Base-by-base conservation (phyloP, 2,329 filamentous ascomycete genomes). In the Magnaporthiopsis incrustans region DNA sequence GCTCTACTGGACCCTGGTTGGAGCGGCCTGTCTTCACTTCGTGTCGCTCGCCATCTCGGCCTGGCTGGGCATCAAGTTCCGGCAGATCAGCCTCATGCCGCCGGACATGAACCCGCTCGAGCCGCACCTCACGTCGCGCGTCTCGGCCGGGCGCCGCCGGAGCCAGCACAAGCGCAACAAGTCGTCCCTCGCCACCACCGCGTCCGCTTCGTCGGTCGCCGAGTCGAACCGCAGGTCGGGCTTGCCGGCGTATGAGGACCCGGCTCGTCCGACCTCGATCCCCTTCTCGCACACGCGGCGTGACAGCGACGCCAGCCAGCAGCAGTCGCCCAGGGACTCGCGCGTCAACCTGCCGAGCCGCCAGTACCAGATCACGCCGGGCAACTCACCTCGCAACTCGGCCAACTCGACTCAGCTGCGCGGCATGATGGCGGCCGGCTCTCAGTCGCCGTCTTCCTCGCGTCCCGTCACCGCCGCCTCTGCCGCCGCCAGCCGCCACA, bases 41-140 rank as follows among this genome's bases (percentile, higher is more conserved):
- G 67, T 91, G 12, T 91, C 91, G 1, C 75, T 95, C 1, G 75
- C 80, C 25, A 78, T 96, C 50, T 91, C 91, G 6, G 73, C 91
- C 38, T 97, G 89, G 77, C 81, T 98, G 32, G 86, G 87, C 22
- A 73, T 90, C 63, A 85, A 89, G 69, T 98, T 97, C 84, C 85
- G 88, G 57, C 89, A 90, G 71, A 97, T 98, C 70, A 82, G 87
- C 6, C 80, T 82, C 26, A 83, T 97, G 73, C 94, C 94, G 7
- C 93, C 94, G 0, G 94, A 98, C 72, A 92, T 97, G 90, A 98
- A 98, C 73, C 94, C 94, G 1, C 81, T 98, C 18, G 93, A 97
- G 73, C 86, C 90, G 68, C 88, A 94, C 70, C 78, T 96, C 65
- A 97, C 92, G 1, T 87, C 91, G 14, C 85, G 88, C 30, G 44